Evolutionary conservation across 768 basidiomycete genomes (phyloP).

Genomic region (Ephemerocybe angulata): DNA sequence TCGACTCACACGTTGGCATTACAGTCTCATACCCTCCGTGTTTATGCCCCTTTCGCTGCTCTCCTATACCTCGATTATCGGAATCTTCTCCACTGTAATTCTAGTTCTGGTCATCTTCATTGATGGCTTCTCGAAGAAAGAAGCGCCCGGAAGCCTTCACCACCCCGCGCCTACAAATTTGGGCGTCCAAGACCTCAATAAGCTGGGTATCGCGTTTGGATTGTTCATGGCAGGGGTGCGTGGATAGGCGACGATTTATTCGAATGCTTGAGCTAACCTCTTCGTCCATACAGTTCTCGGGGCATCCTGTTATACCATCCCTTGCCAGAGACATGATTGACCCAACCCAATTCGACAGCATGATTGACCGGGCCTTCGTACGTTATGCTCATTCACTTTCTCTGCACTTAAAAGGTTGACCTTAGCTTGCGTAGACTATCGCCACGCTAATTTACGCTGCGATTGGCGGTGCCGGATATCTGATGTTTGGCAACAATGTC

Average conservation of each 20-base stretch:
- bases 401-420: neutral
- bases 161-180: constrained; percentile 66
- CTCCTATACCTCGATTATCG: constrained; percentile 84
- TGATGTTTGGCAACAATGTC: constrained; percentile 84
- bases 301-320: constrained; percentile 89
- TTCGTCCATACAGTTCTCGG: constrained; percentile 90
- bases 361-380: constrained; percentile 87
- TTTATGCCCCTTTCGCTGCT: constrained; percentile 84
- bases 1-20: neutral
- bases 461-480: constrained; percentile 79
- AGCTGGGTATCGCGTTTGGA: constrained; percentile 80
- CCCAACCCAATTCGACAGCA: constrained; percentile 72
- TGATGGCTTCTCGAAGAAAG: constrained; percentile 73
- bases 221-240: constrained; percentile 89
- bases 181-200: constrained; percentile 45
- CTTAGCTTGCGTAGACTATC: constrained; percentile 38
- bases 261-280: too few relatives aligned
- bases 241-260: too few relatives aligned
- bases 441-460: constrained; percentile 62
- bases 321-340: constrained; percentile 87
- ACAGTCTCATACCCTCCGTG: constrained; percentile 76
- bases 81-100: constrained; percentile 73
- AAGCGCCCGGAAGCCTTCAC: constrained; percentile 80
- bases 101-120: constrained; percentile 75
- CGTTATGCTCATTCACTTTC: constrained; percentile 23